Base-by-base conservation (phyloP, 371 early-diverging fungal genomes). In the Dentiscutata heterogama region DNA sequence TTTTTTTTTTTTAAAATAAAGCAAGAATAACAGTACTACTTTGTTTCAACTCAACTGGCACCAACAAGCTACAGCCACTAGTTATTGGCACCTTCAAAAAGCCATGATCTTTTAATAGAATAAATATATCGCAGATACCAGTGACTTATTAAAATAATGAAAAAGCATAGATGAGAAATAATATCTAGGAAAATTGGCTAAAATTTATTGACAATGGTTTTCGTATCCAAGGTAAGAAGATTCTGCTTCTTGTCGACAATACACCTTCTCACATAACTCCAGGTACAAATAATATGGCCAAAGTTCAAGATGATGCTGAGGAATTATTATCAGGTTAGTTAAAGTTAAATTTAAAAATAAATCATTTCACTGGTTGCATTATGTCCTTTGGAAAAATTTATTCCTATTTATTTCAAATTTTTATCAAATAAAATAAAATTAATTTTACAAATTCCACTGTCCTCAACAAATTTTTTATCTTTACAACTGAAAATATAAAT, bases 31-130 rank as follows among this genome's bases (percentile, higher is more conserved):
- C 82, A 0, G 50, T 82, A 2, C 64, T 64, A 13, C 54, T 82
- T 20, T 82, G 82, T 46, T 75, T 27, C 29, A 84, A 84, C 53
- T 78, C 51, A 3, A 70, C 67, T 54, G 81, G 82, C 14, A 60
- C 80, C 2, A 16, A 84, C 46, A 84, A 84, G 31, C 2, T 80
- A 6, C 35, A 54, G 7, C 61, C 76, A 18, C n/a, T 58, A 13
- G 46, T 84, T 56, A 84, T 84, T 65, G 83, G 83, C 10, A 60
- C 56, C 1, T 82, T 20, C n/a, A 5, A 74, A 67, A 65, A 77
- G 2, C 78, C 78, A n/a, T 64, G 79, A 18, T 77, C 82, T 60
- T 82, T 83, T 74, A 83, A 81, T 61, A 54, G 80, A 11, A 31
- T 83, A 14, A 68, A 78, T 16, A 22, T 72, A 4, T 7, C 2